Evolutionary conservation across 306 rosid genomes (phyloP), one percentile per base, ranked within the genome.

Genomic region (Hylodesmum podocarpum): DNA sequence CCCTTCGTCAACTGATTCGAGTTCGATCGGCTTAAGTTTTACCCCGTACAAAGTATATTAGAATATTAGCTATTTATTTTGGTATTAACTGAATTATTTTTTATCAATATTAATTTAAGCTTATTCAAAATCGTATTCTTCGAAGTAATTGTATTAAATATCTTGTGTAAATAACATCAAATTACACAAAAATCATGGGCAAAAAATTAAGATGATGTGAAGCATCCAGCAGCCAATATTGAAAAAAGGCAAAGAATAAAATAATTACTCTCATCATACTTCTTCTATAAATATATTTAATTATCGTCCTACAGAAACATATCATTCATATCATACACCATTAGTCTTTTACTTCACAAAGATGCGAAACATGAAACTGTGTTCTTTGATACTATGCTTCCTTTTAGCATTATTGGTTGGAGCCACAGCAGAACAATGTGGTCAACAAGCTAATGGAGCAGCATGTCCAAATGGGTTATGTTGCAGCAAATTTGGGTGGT

Each of bases 401-500:
- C 2, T 75, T 13, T 2, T 75, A 37, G 7, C 59, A 18, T n/a
- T 71, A 12, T 13, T 71, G 1, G 4, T 50, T 41, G 80, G 63
- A 3, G 62, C 39, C 9, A 68, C 4, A 25, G 90, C 88, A 3
- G 77, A 73, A 29, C 88, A 88, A 61, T 86, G 92, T 54, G 88
- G 92, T 2, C 80, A 0, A 6, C 92, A 88, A 37, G 90, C 86
- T 4, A 28, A 29, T 14, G 84, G 83, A 18, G 84, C 86, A 1
- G 12, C 66, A 0, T 88, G 88, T 57, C 83, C 84, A 28, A 78
- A 54, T 1, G 53, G 80, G 37, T 53, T 72, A 18, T 88, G 92
- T 37, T 88, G 92, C 24, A 88, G 92, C 74, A 18, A 79, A 64
- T 40, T 0, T 27, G 90, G 90, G 2, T 88, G 55, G 39, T 88